Evolutionary conservation across 345 rosid species (phyloP).

Genomic region (Pugionium cornutum): DNA sequence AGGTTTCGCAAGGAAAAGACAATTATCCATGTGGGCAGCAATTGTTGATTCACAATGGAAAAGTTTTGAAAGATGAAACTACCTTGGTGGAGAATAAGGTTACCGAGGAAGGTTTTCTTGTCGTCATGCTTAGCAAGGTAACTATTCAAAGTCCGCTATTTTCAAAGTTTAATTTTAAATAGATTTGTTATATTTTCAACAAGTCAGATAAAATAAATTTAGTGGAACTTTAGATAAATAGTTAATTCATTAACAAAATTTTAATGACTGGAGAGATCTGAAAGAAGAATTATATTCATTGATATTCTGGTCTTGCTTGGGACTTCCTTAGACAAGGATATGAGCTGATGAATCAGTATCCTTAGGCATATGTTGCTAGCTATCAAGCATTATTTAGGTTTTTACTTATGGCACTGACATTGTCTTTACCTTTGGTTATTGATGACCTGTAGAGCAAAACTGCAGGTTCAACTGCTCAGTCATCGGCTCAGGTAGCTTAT

Average conservation of each 20-base stretch:
- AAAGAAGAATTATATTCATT: not conserved
- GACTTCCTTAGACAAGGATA: not conserved
- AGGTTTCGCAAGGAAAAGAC: constrained; percentile 91
- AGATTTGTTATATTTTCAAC: not conserved
- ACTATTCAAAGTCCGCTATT: not conserved
- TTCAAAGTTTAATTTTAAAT: no score
- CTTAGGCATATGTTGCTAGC: constrained; percentile 1
- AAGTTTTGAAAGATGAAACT: constrained; percentile 96
- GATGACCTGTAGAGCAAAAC: constrained; percentile 64
- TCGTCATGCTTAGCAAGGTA: constrained; percentile 99
- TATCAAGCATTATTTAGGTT: not conserved
- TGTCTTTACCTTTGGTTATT: constrained; percentile 26
- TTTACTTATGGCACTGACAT: constrained; percentile 9
- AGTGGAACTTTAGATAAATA: constrained; percentile 5
- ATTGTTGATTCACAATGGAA: constrained; percentile 91
- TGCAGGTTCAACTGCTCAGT: constrained; percentile 52
- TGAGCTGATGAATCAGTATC: constrained; percentile 10
- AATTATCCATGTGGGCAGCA: constrained; percentile 97
- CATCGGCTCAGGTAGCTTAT: constrained; percentile 60
- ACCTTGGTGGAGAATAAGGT: constrained; percentile 79
- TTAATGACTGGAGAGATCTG: not conserved
- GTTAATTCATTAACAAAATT: not conserved
- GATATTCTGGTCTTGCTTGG: not conserved
- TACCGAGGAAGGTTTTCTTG: constrained; percentile 91
- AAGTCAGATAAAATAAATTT: not conserved